phyloP scores from a whole-genome alignment of 2,329 filamentous ascomycete species.

The Leptographium flavum region DNA sequence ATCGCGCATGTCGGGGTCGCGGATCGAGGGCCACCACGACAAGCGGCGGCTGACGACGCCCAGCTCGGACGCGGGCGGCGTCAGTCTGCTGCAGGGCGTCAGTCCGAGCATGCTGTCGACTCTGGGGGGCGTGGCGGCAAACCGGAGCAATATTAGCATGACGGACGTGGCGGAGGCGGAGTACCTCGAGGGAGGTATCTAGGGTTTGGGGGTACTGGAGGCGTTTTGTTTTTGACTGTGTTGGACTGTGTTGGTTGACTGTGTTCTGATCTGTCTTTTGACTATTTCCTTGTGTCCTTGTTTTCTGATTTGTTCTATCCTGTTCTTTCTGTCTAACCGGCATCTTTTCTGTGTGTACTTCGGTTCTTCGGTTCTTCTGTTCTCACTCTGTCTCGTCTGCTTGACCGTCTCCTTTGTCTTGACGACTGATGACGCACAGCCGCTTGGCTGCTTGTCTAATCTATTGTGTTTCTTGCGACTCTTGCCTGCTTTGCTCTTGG shows the following conservation, averaged over 20 bases:
- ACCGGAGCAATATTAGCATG: constrained; percentile 23
- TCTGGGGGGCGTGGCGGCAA: constrained; percentile 24
- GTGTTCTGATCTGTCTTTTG: background rate
- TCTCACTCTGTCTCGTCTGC: background rate
- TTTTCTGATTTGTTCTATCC: background rate
- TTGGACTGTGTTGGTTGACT: background rate
- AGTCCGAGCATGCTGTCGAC: constrained; percentile 11
- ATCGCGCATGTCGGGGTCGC: constrained; percentile 3
- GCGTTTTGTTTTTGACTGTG: background rate
- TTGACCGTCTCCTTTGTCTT: background rate
- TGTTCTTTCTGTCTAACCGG: background rate
- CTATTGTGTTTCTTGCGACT: background rate
- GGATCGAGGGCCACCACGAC: background rate
- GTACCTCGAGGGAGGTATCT: constrained; percentile 20
- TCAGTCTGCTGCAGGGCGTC: constrained; percentile 16
- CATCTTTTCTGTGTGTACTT: background rate
- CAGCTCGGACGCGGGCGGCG: constrained; percentile 37
- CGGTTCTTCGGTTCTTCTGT: background rate
- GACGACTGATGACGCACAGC: background rate
- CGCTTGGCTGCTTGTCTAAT: background rate
- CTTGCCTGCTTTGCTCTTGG: background rate
- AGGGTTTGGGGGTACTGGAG: constrained; percentile 3
- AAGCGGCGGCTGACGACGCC: constrained; percentile 25
- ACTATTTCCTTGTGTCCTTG: background rate
- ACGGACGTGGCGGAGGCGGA: constrained; percentile 15